These are phyloP conservation scores for Noccaea caerulescens DNA, from an alignment of 345 rosid genomes.

Conservation along the genomic window DNA sequence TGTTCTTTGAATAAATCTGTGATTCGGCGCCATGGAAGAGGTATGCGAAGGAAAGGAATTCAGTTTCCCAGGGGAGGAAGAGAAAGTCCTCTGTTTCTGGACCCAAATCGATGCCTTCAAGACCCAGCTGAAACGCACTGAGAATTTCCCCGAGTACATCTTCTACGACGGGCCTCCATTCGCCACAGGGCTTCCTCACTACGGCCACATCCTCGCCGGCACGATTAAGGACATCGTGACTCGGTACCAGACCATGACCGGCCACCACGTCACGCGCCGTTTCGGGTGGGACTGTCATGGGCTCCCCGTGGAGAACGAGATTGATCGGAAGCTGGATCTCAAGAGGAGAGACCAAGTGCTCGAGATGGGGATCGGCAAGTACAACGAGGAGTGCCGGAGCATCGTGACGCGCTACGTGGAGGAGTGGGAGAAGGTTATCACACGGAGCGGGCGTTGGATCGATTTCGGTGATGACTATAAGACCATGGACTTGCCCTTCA, in stretches of 20 bases:
- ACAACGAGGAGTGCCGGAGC: conserved; percentile 88
- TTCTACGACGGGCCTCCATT: conserved; percentile 99
- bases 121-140: conserved; percentile 68
- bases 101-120: conserved; percentile 78
- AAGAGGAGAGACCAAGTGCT: conserved; percentile 69
- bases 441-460: conserved; percentile 91
- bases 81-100: conserved; percentile 66
- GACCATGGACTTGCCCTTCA: conserved; percentile 89
- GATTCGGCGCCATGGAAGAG: conserved; percentile 66
- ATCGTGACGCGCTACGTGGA: conserved; percentile 83
- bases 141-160: conserved; percentile 68
- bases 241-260: conserved; percentile 84
- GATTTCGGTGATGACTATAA: conserved; percentile 88
- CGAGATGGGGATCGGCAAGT: conserved; percentile 78
- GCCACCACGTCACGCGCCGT: conserved; percentile 93
- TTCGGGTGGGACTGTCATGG: conserved; percentile 99
- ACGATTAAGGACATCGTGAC: conserved; percentile 95
- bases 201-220: conserved; percentile 97
- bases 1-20: no score
- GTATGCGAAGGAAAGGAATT: conserved; percentile 90
- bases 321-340: conserved; percentile 67
- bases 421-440: conserved; percentile 86
- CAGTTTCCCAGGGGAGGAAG: conserved; percentile 81
- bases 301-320: conserved; percentile 91
- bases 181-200: conserved; percentile 97